Base-by-base conservation (phyloP, 495 filamentous ascomycete species). In the Evernia prunastri region DNA sequence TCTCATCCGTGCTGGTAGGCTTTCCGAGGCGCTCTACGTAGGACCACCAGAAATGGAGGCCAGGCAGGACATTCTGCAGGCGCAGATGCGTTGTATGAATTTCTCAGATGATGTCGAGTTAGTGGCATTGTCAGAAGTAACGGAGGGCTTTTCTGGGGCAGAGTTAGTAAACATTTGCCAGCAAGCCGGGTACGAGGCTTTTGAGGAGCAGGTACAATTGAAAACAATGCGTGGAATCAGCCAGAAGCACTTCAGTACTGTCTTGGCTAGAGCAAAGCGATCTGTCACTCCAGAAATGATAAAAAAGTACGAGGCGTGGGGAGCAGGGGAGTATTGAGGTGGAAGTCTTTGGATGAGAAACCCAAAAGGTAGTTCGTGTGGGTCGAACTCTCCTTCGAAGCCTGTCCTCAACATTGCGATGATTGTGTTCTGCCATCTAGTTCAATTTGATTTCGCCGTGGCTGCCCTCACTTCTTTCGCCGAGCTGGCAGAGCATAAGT, bases 11-110 rank as follows among this genome's bases (percentile, higher is more conserved):
- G 89, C 92, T 6, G 94, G 94, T 8, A 82, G 94, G 36, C 87
- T 98, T 72, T 91, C 96, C 71, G 85, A 89, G 66, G 81, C 93
- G n/a, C 82, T 97, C 60, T 96, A 96, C 68, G 91, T 98, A 39
- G 88, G 89, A 0, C 87, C 90, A 36, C 94, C 94, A 10, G 88
- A 92, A 69, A 73, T 82, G 45, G 82, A 83, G 42, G 92, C 91
- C 0, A 79, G 94, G 43, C 81, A 76, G 66, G 88, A 92, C 65
- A 97, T 98, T 36, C 77, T 96, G 27, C 73, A 79, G 36, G 89
- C 92, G 27, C 82, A 82, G 73, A 78, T 81, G 15, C 75, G 77
- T 54, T 84, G 82, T 58, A 84, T 85, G 69, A 80, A 83, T 56
- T 71, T 89, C 54, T 80, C 81, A 60, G 66, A 79, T n/a, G 87